Percentiles rank a stretch among this genome's conserved stretches.
phyloP scores from a whole-genome alignment of 768 basidiomycete genomes.

The Naganishia onofrii region DNA sequence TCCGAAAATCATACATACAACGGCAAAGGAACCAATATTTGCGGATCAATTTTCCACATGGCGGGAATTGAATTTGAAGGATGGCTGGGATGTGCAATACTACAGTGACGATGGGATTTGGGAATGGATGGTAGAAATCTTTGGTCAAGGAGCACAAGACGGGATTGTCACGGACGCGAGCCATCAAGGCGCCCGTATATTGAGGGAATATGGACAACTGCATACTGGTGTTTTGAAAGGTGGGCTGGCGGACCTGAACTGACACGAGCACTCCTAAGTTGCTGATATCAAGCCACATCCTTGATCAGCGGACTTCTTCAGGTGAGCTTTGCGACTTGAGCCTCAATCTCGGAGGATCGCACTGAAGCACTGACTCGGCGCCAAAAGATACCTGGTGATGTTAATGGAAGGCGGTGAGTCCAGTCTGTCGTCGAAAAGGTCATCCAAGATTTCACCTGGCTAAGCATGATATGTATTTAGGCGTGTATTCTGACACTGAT shows the following conservation, averaged over 20 bases:
- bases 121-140: constrained; percentile 29
- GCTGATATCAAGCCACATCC: no score
- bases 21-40: constrained; percentile 26
- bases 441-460: no score
- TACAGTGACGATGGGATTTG: constrained; percentile 34
- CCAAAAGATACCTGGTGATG: constrained; percentile 37
- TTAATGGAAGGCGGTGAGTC: constrained; percentile 37
- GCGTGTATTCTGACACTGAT: constrained; percentile 39
- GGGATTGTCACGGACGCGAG: constrained; percentile 5
- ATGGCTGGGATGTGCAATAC: constrained; percentile 30
- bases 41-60: constrained; percentile 39
- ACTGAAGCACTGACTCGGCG: background rate
- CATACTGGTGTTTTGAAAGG: constrained; percentile 27
- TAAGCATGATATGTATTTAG: background rate
- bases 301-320: constrained; percentile 19
- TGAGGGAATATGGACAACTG: constrained; percentile 31
- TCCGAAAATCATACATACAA: constrained; percentile 37
- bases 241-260: constrained; percentile 4
- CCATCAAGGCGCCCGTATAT: background rate
- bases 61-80: constrained; percentile 31
- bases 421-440: no score
- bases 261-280: no score
- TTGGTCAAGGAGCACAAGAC: background rate
- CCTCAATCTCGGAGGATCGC: background rate
- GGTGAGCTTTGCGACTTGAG: background rate